These are phyloP conservation scores for Butyriboletus loyo DNA, from an alignment of 768 basidiomycete genomes.

Conservation along the genomic window DNA sequence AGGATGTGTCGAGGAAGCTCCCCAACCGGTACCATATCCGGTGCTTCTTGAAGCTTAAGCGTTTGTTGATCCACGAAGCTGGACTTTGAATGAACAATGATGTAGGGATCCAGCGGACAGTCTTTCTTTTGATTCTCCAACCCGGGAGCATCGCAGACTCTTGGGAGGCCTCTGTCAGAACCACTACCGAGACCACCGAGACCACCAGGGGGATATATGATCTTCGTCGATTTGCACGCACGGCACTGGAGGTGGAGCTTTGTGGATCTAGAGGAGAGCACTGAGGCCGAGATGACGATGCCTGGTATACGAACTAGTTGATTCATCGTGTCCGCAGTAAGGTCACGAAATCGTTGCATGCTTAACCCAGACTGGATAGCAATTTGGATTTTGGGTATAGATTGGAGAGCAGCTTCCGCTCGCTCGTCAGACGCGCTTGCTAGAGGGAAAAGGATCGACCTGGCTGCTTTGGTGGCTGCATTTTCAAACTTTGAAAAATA, in stretches of 20 bases:
- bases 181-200: slow-evolving; percentile 87
- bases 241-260: slow-evolving; percentile 92
- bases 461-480: slow-evolving; percentile 82
- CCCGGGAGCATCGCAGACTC: slow-evolving; percentile 80
- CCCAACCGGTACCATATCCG: slow-evolving; percentile 99
- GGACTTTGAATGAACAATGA: slow-evolving; percentile 93
- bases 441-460: slow-evolving; percentile 79
- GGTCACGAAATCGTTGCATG: slow-evolving; percentile 89
- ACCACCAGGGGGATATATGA: slow-evolving; percentile 72
- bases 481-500: slow-evolving; percentile 71
- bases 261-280: slow-evolving; percentile 89
- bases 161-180: slow-evolving; percentile 79
- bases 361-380: slow-evolving; percentile 88
- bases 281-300: slow-evolving; percentile 96
- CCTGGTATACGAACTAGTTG: slow-evolving; percentile 96
- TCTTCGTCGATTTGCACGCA: slow-evolving; percentile 77
- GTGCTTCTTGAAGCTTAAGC: slow-evolving; percentile 96
- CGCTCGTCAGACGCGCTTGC: slow-evolving; percentile 46
- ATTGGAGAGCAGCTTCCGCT: slow-evolving; percentile 44
- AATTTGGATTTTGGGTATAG: slow-evolving; percentile 77
- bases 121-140: slow-evolving; percentile 86
- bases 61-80: slow-evolving; percentile 94
- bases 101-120: slow-evolving; percentile 93
- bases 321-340: slow-evolving; percentile 92
- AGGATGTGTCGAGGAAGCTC: slow-evolving; percentile 95